Base-by-base conservation (phyloP, 2,329 filamentous ascomycete genomes). In the Fusarium sp. region DNA sequence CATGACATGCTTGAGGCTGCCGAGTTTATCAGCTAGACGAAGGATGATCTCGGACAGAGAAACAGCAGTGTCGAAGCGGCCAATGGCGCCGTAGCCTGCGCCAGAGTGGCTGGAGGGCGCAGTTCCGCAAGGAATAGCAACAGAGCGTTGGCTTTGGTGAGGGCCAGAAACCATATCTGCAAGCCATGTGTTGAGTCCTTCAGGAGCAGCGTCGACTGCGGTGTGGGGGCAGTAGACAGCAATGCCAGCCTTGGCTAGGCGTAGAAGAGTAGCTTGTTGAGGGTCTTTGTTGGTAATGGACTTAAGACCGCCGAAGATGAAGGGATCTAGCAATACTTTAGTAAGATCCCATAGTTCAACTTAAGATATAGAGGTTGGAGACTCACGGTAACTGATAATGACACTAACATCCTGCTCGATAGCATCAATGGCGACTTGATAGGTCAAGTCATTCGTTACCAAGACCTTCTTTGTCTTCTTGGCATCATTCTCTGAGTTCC, bases 171-270 rank as follows among this genome's bases (percentile, higher is more conserved):
- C 89, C 52, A 97, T 91, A 77, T 97, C 92, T 66, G 93, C 94
- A 13, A 99, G 90, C 95, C 95, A 99, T 80, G 97, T 93, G 78
- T 95, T 97, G 74, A 99, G 89, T 7, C 96, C 96, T 20, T 91
- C 89, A 2, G 90, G 89, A 1, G 93, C 93, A 41, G 94, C 94
- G 81, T 99, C 96, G 45, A 98, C 90, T 17, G 96, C 95, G 1
- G 96, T 99, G 82, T 99, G 96, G 1, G 96, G 96, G 72, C 92
- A 94, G 85, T 98, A 99, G 61, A 99, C 94, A 71, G 94, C 97
- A 76, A 99, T 94, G 38, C 95, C 95, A 80, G 93, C 90, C 70
- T 93, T 92, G 49, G 92, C 92, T 15, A 99, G 88, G 46, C 91
- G 89, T 7, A 99, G 86, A 35, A 99, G 88, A 10, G 93, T 93